Conservation (phyloP, 805 yeast species). For the Nakazawaea wickerhamii region DNA sequence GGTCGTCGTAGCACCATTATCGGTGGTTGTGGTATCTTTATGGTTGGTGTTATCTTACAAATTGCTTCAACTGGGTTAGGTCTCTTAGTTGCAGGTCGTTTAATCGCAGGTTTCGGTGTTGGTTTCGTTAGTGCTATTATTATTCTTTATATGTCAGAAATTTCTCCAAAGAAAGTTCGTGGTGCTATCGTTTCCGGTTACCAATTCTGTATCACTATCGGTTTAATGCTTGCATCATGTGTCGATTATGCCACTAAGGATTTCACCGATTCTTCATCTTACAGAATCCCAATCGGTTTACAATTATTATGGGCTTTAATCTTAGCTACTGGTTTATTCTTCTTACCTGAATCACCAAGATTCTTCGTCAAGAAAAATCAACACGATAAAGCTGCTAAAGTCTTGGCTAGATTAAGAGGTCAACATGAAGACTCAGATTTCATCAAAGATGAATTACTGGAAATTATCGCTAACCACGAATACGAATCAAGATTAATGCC, state of each 20-base stretch:
- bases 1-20: slow-evolving; percentile 47
- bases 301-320: slow-evolving; percentile 68
- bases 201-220: slow-evolving; percentile 63
- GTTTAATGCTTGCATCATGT: slow-evolving; percentile 63
- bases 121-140: slow-evolving; percentile 75
- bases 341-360: slow-evolving; percentile 76
- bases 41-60: slow-evolving; percentile 45
- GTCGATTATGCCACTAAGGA: slow-evolving; percentile 63
- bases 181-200: slow-evolving; percentile 74
- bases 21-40: slow-evolving; percentile 37
- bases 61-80: slow-evolving; percentile 39
- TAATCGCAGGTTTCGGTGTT: slow-evolving; percentile 70
- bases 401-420: slow-evolving; percentile 51
- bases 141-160: slow-evolving; percentile 75
- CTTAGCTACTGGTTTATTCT: slow-evolving; percentile 54
- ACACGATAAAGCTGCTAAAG: slow-evolving; percentile 49
- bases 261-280: slow-evolving; percentile 48
- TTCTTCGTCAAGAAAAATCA: slow-evolving; percentile 54
- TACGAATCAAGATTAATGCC: slow-evolving; percentile 33
- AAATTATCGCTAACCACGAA: slow-evolving; percentile 47
- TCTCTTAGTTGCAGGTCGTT: slow-evolving; percentile 61
- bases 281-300: slow-evolving; percentile 70
- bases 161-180: slow-evolving; percentile 72
- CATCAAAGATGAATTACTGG: slow-evolving; percentile 44
- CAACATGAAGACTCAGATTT: slow-evolving; percentile 41